Conservation (phyloP, 768 basidiomycete genomes). For the Hygrocybe punicea region DNA sequence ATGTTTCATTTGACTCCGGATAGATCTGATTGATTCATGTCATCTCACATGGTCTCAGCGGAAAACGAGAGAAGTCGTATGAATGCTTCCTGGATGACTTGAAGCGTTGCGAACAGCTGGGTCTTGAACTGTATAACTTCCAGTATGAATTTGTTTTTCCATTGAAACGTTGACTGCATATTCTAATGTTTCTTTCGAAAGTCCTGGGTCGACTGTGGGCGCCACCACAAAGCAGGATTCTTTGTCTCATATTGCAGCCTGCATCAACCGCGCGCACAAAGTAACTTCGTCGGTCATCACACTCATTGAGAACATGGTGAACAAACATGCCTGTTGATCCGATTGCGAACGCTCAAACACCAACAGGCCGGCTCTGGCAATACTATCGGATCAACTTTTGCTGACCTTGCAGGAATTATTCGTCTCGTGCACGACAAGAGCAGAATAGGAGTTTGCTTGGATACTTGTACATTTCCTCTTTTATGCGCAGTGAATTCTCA, state of each 20-base stretch:
- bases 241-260: conserved; percentile 62
- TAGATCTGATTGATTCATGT: background rate
- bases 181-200: too few relatives aligned
- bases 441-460: conserved; percentile 78
- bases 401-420: conserved; percentile 68
- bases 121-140: conserved; percentile 74
- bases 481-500: too few relatives aligned
- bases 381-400: conserved; percentile 68
- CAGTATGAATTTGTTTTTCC: conserved; percentile 52
- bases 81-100: conserved; percentile 83
- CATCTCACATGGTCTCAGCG: conserved; percentile 32
- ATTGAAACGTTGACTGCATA: background rate
- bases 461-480: conserved; percentile 59
- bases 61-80: conserved; percentile 68
- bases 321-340: too few relatives aligned
- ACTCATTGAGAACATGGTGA: conserved; percentile 83
- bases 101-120: conserved; percentile 71
- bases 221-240: conserved; percentile 57
- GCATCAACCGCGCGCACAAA: conserved; percentile 69
- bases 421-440: conserved; percentile 64
- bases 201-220: conserved; percentile 84
- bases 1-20: conserved; percentile 34
- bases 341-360: conserved; percentile 1
- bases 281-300: conserved; percentile 54
- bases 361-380: conserved; percentile 74